These are phyloP conservation scores for Daedaleopsis sinensis DNA, from an alignment of 768 basidiomycete species.

Conservation along the genomic window DNA sequence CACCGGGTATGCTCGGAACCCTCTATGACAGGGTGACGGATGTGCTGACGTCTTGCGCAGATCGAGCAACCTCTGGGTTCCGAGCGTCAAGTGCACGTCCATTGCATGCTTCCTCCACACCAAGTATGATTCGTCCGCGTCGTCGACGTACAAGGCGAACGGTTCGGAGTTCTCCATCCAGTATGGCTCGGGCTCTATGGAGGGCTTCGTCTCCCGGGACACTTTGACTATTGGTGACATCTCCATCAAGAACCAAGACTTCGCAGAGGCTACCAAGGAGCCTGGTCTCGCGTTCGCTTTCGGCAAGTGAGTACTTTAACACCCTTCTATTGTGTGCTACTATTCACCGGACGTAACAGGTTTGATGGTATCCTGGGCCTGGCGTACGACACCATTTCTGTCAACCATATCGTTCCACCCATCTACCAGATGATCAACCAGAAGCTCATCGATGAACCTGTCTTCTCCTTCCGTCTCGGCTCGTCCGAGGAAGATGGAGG, in stretches of 20 bases:
- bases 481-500: constrained; percentile 86
- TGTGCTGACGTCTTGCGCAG: constrained; percentile 38
- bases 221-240: constrained; percentile 81
- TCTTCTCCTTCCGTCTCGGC: constrained; percentile 95
- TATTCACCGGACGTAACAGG: constrained; percentile 41
- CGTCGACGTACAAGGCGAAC: constrained; percentile 88
- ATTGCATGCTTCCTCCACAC: constrained; percentile 93
- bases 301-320: constrained; percentile 66
- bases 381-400: constrained; percentile 93
- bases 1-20: constrained; percentile 63
- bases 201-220: constrained; percentile 93
- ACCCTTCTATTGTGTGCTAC: background rate
- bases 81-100: constrained; percentile 76
- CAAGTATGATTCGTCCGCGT: constrained; percentile 84
- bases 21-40: background rate
- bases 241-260: constrained; percentile 72
- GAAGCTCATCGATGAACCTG: constrained; percentile 76
- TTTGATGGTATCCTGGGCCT: constrained; percentile 97
- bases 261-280: constrained; percentile 95
- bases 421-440: constrained; percentile 93
- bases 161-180: constrained; percentile 88
- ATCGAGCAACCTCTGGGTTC: constrained; percentile 95
- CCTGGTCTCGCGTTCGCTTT: constrained; percentile 98
- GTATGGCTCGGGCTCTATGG: constrained; percentile 96
- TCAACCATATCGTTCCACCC: constrained; percentile 90